Percentiles rank a stretch among this genome's conserved stretches.
These are phyloP conservation scores for Acacia pycnantha DNA, from an alignment of 331 rosid species.

Conservation along the genomic window DNA sequence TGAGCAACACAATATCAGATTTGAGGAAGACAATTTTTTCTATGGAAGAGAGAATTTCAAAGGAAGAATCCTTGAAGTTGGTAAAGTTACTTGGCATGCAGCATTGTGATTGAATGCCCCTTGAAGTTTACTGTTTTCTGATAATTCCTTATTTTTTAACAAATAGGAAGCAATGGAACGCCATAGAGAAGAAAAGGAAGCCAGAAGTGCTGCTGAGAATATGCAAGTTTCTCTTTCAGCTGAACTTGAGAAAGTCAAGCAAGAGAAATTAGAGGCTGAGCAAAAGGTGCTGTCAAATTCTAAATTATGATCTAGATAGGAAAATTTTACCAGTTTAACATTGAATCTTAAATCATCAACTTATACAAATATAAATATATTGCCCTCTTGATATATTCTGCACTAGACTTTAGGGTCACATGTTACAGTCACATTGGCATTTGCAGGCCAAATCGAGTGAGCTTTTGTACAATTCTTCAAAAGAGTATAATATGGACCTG, in stretches of 20 bases:
- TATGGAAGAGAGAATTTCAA: slow-evolving; percentile 57
- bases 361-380: background rate
- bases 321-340: background rate
- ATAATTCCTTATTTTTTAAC: slow-evolving; percentile 10
- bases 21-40: slow-evolving; percentile 46
- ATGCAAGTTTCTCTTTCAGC: slow-evolving; percentile 40
- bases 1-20: slow-evolving; percentile 38
- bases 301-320: background rate
- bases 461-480: slow-evolving; percentile 74
- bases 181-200: slow-evolving; percentile 58
- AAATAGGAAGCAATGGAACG: slow-evolving; percentile 58
- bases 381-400: background rate
- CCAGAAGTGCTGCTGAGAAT: slow-evolving; percentile 53
- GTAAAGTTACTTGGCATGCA: slow-evolving; percentile 42
- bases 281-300: slow-evolving; percentile 40
- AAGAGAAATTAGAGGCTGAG: slow-evolving; percentile 54
- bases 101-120: slow-evolving; percentile 25
- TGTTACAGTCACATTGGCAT: background rate
- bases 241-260: slow-evolving; percentile 29
- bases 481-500: slow-evolving; percentile 81
- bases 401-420: background rate
- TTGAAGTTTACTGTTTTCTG: background rate
- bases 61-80: slow-evolving; percentile 70
- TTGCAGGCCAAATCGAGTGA: slow-evolving; percentile 70
- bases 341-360: background rate